A percentile compares a stretch with the other conserved stretches of the same genome.
Conservation (phyloP, 2,329 filamentous ascomycete genomes). For the Zasmidium citrigriseum region DNA sequence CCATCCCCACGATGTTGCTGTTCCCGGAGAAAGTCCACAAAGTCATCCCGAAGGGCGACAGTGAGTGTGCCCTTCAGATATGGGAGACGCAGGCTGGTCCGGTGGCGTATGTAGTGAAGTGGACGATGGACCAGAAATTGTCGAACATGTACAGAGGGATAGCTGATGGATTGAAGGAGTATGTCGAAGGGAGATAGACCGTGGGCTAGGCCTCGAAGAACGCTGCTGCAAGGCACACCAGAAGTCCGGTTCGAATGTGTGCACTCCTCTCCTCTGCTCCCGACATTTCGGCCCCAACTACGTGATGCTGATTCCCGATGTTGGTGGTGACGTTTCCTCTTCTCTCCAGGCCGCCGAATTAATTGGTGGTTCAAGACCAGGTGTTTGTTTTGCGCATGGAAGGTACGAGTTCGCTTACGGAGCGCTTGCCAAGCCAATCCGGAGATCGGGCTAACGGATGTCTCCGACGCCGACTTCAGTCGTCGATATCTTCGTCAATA, state of each 20-base stretch:
- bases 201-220: not conserved
- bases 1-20: constrained; percentile 3
- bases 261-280: too few relatives aligned
- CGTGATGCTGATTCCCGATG: too few relatives aligned
- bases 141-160: constrained; percentile 10
- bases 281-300: too few relatives aligned
- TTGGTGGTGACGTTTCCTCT: too few relatives aligned
- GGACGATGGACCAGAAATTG: constrained; percentile 3
- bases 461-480: too few relatives aligned
- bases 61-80: constrained; percentile 7
- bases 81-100: constrained; percentile 14
- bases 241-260: too few relatives aligned
- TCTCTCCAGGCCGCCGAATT: not conserved
- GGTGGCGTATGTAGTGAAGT: constrained; percentile 12
- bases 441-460: not conserved
- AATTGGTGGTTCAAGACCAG: not conserved
- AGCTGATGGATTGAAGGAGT: constrained; percentile 14
- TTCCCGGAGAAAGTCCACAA: constrained; percentile 15
- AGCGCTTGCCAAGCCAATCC: not conserved
- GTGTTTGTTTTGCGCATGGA: not conserved
- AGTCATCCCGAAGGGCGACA: constrained; percentile 8
- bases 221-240: too few relatives aligned
- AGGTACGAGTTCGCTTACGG: not conserved
- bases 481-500: too few relatives aligned
- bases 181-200: constrained; percentile 2